phyloP scores from a whole-genome alignment of 805 yeast species.

The Jamesozyma hellenica region DNA sequence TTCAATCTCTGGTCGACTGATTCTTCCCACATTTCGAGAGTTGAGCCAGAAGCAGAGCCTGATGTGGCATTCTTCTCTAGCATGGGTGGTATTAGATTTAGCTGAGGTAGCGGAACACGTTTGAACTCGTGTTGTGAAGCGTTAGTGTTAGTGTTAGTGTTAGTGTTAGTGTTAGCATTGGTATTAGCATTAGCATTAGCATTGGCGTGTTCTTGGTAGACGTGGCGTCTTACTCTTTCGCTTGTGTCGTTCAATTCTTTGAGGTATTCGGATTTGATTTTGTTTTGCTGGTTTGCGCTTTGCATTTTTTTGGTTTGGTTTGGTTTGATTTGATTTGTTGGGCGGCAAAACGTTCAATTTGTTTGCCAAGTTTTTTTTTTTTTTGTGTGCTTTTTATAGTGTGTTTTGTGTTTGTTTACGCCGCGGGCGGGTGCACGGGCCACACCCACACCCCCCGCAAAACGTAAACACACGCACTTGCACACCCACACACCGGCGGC shows the following conservation, averaged over 20 bases:
- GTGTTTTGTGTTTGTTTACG: no score
- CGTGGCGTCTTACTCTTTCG: conserved; percentile 9
- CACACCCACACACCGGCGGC: not conserved
- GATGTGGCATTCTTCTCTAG: conserved; percentile 27
- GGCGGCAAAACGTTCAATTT: no score
- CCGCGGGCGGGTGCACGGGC: no score
- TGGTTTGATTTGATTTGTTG: no score
- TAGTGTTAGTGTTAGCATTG: no score
- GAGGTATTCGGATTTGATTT: conserved; percentile 8
- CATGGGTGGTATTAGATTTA: conserved; percentile 28
- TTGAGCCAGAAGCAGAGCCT: conserved; percentile 29
- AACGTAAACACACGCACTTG: no score
- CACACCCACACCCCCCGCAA: no score
- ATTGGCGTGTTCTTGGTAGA: conserved; percentile 5
- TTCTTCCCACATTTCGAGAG: conserved; percentile 33
- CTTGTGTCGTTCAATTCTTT: conserved; percentile 6
- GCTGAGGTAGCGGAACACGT: conserved; percentile 30
- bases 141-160: not conserved
- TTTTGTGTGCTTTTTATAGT: not conserved
- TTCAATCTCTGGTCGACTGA: conserved; percentile 29
- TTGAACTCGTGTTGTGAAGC: conserved; percentile 13
- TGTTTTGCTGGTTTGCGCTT: conserved; percentile 2
- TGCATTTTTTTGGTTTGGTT: not conserved
- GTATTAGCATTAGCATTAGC: no score
- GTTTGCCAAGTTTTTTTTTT: not conserved